phyloP scores from a whole-genome alignment of 306 rosid genomes.

The Citrullus amarus region DNA sequence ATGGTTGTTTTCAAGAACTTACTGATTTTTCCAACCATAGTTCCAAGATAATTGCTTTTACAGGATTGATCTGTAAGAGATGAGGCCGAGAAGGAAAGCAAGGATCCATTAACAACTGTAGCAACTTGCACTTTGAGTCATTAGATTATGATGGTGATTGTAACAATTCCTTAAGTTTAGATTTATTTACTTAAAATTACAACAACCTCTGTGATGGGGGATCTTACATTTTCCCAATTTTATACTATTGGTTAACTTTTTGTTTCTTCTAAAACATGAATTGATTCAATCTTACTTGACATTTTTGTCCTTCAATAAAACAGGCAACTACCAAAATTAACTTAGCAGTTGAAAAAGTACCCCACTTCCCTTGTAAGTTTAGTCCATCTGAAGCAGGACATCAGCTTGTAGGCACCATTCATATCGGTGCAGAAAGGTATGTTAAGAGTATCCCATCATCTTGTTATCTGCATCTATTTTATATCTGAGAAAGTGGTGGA shows the following conservation, averaged over 20 bases:
- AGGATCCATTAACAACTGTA: background rate
- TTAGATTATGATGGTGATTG: background rate
- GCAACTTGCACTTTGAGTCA: background rate
- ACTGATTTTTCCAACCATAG: too few relatives aligned
- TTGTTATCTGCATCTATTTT: background rate
- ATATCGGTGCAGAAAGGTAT: slow-evolving; percentile 84
- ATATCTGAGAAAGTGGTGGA: background rate
- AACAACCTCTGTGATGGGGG: background rate
- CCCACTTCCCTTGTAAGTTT: slow-evolving; percentile 52
- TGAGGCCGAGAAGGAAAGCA: background rate
- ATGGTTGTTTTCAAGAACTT: too few relatives aligned
- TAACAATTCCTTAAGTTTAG: background rate
- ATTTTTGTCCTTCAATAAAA: slow-evolving; percentile 21
- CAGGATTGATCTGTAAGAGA: background rate
- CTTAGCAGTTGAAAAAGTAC: slow-evolving; percentile 72
- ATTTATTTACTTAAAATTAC: background rate
- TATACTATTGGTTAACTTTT: background rate
- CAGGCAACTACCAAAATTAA: slow-evolving; percentile 93
- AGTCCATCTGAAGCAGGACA: slow-evolving; percentile 53
- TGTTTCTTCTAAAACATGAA: background rate
- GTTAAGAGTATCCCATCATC: background rate
- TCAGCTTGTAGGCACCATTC: slow-evolving; percentile 82
- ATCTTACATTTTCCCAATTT: background rate
- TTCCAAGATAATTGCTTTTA: too few relatives aligned
- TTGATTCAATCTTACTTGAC: background rate